phyloP scores from a whole-genome alignment of 208 protist species.

The Wallacemonas sp. region DNA sequence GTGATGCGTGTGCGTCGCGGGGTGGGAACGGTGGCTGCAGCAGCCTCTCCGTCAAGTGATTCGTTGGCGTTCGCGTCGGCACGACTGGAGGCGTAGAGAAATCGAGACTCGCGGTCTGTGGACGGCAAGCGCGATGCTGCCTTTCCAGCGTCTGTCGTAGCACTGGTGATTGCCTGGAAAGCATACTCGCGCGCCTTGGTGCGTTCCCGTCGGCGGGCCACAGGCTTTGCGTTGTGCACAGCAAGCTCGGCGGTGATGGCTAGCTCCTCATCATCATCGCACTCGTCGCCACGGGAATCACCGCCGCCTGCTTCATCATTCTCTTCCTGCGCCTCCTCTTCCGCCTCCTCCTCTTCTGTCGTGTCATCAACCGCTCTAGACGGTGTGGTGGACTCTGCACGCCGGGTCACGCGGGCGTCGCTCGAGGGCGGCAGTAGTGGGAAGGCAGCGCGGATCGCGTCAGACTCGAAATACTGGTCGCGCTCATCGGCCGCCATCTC shows the following conservation, averaged over 20 bases:
- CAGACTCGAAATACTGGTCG: constrained; percentile 42
- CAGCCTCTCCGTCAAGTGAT: too few relatives aligned
- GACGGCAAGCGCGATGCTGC: neutral
- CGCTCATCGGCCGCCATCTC: constrained; percentile 51
- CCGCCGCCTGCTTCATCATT: too few relatives aligned
- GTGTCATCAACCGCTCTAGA: too few relatives aligned
- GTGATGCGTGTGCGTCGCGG: too few relatives aligned
- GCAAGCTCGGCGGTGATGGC: neutral
- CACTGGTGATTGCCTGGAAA: too few relatives aligned
- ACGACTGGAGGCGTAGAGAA: neutral
- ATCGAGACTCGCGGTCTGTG: neutral
- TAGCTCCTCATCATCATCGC: constrained; percentile 8
- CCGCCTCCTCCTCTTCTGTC: neutral
- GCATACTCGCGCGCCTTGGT: neutral
- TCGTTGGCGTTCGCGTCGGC: neutral
- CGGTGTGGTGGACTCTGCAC: neutral
- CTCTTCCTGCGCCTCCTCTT: neutral
- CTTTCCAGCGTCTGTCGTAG: neutral
- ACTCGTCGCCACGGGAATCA: constrained; percentile 16
- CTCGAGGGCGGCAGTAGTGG: constrained; percentile 19
- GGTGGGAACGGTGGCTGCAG: neutral
- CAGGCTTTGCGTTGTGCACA: neutral
- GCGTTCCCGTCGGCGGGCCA: neutral
- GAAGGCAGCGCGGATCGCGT: constrained; percentile 38
- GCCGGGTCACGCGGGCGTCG: neutral